Percentiles rank a stretch among this genome's conserved stretches.
phyloP scores from a whole-genome alignment of 805 yeast genomes.

The Candida sithepensis region DNA sequence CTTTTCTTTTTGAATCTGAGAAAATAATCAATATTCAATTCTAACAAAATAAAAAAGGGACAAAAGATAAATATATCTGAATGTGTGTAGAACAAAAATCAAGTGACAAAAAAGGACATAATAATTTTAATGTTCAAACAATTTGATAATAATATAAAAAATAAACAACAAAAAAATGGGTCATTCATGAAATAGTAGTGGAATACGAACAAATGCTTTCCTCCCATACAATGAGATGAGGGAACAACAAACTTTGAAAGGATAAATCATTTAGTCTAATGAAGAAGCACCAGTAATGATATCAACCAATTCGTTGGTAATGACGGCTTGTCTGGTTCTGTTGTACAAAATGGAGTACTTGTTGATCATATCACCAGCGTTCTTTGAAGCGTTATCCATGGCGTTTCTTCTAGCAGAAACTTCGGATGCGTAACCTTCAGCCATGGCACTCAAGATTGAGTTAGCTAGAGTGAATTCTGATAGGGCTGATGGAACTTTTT shows the following conservation, averaged over 20 bases:
- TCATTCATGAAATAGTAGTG: not conserved
- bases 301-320: constrained; percentile 98
- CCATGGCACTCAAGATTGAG: constrained; percentile 84
- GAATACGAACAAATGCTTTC: not conserved
- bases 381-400: constrained; percentile 99
- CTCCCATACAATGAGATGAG: not conserved
- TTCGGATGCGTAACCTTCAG: constrained; percentile 98
- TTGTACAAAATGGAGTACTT: constrained; percentile 95
- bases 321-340: constrained; percentile 99
- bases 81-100: not conserved
- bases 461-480: constrained; percentile 88
- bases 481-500: constrained; percentile 60
- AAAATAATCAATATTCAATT: not conserved
- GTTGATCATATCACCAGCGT: constrained; percentile 98
- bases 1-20: not conserved
- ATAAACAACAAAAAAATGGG: not conserved
- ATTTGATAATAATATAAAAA: not conserved
- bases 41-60: not conserved
- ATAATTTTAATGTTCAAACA: not conserved
- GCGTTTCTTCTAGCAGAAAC: constrained; percentile 98
- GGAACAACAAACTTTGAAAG: not conserved
- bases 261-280: constrained; percentile 58
- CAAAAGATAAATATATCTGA: not conserved
- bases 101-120: not conserved
- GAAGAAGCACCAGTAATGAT: constrained; percentile 99